Percentiles rank a stretch among this genome's conserved stretches.
Evolutionary conservation across 202 grass and related monocot species (phyloP).

Genomic region (Zizania palustris): DNA sequence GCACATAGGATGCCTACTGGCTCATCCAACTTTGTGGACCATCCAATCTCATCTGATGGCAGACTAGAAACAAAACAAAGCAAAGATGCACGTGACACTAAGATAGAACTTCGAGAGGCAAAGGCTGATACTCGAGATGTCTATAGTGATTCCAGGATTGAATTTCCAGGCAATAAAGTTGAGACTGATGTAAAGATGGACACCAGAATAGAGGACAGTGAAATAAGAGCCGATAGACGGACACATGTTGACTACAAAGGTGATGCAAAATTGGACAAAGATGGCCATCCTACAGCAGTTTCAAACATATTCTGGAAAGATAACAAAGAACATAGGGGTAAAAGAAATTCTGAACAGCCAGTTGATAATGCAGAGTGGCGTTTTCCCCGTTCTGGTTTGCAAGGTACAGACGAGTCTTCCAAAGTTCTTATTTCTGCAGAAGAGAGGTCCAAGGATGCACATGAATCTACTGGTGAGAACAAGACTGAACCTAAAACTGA

Average conservation of each 20-base stretch:
- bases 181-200: conserved; percentile 53
- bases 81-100: conserved; percentile 54
- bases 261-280: conserved; percentile 61
- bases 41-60: conserved; percentile 54
- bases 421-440: conserved; percentile 43
- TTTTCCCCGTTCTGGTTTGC: conserved; percentile 50
- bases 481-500: conserved; percentile 63
- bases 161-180: conserved; percentile 56
- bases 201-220: conserved; percentile 61
- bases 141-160: conserved; percentile 45
- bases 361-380: conserved; percentile 60
- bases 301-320: conserved; percentile 65
- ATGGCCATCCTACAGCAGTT: conserved; percentile 39
- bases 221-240: conserved; percentile 57
- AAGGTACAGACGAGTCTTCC: conserved; percentile 57
- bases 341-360: conserved; percentile 56
- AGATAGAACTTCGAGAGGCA: conserved; percentile 52
- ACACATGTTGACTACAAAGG: conserved; percentile 49
- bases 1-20: conserved; percentile 47
- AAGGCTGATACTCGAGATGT: conserved; percentile 54
- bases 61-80: conserved; percentile 64
- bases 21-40: conserved; percentile 49
- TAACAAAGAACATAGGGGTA: conserved; percentile 59
- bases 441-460: conserved; percentile 48
- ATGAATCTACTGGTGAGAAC: conserved; percentile 64